Conservation (phyloP, 225 moss, liverwort and hornwort genomes). For the Lunularia cruciata region DNA sequence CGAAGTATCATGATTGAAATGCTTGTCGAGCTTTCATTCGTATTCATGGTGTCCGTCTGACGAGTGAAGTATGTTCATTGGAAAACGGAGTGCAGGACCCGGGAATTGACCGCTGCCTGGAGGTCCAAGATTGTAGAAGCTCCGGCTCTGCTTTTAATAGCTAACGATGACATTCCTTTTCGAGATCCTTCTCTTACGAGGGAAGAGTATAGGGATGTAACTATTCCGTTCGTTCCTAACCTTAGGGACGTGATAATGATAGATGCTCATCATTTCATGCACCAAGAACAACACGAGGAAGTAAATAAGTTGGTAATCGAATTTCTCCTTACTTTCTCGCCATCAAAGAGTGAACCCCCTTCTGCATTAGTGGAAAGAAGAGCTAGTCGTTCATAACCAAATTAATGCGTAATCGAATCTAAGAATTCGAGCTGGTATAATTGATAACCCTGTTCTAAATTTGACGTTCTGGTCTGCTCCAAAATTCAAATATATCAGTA, state of each 20-base stretch:
- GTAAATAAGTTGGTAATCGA: constrained; percentile 32
- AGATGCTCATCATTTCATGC: constrained; percentile 35
- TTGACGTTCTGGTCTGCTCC: too few relatives aligned
- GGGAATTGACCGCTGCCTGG: not conserved
- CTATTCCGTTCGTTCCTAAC: not conserved
- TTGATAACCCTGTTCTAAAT: too few relatives aligned
- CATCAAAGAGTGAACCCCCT: not conserved
- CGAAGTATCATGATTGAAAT: too few relatives aligned
- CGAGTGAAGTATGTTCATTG: not conserved
- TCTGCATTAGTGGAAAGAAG: too few relatives aligned
- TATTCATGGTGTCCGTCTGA: too few relatives aligned
- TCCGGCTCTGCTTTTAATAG: not conserved
- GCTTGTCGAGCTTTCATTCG: too few relatives aligned
- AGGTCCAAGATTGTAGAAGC: not conserved
- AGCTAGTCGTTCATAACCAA: too few relatives aligned
- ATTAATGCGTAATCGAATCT: too few relatives aligned
- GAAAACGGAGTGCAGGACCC: not conserved
- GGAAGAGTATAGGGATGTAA: not conserved
- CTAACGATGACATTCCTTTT: not conserved
- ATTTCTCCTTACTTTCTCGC: constrained; percentile 19
- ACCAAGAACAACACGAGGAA: constrained; percentile 32
- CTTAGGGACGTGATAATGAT: not conserved
- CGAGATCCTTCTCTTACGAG: not conserved
- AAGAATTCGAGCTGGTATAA: too few relatives aligned
- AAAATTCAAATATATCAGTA: too few relatives aligned